Evolutionary conservation across 805 yeast genomes (phyloP), one percentile per base, ranked within the genome.

Genomic region (Ogataea parapolymorpha): DNA sequence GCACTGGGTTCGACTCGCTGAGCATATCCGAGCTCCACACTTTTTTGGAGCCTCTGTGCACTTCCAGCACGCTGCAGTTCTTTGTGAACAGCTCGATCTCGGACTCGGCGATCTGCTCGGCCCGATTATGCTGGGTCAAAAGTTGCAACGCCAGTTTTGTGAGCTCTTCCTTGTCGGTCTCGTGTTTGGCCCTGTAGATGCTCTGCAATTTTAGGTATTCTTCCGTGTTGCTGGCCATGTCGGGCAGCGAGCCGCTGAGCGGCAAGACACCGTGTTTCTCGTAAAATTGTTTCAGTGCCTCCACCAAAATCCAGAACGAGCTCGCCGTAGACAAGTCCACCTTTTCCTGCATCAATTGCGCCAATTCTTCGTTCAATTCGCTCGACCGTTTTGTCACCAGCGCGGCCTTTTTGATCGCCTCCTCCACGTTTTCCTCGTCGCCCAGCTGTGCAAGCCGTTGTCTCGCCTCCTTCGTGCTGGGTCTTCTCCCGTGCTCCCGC

Each of bases 141-240:
- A 69, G 46, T 9, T 53, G 48, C 0, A 34, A 22, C 1, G 73
- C 68, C 4, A 35, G 12, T 13, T 66, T 63, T 1, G 40, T n/a
- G 4, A 68, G 51, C 46, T 81, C 71, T 8, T 36, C 23, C 16
- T 55, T 50, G 58, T 89, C 95, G 2, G 43, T 34, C 8, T 51
- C 42, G 1, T 85, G 80, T 53, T 82, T 82, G 1, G 57, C 63
- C 13, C 71, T 59, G 55, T 86, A 91, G 3, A 87, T 51, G 0
- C 54, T 54, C 56, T 80, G 84, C 26, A 91, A 61, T 7, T 54
- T 59, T 2, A 82, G 67, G 58, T 85, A 91, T 41, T 68, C 68
- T 7, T 63, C 60, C 0, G 96, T 82, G 46, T 80, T 78, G 0
- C 95, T 77, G 15, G 85, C 83, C 96, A 91, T 91, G 58, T 90